These are phyloP conservation scores for Aspergillus biplanus DNA, from an alignment of 495 filamentous ascomycete genomes.

Conservation along the genomic window DNA sequence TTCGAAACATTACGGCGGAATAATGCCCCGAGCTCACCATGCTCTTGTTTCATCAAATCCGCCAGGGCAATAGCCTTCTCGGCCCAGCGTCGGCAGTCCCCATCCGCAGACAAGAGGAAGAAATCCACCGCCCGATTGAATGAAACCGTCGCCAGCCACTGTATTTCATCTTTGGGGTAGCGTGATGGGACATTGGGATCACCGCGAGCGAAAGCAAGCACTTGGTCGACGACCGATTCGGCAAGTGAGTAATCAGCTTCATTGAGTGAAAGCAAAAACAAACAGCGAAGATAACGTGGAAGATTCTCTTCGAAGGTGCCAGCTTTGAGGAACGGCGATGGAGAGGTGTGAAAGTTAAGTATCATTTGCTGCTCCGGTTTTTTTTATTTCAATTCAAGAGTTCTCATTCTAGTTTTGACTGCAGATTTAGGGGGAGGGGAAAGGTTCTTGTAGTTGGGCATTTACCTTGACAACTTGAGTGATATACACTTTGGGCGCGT, in stretches of 20 bases:
- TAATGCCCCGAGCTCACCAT: slow-evolving; percentile 48
- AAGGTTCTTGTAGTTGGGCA: neutral
- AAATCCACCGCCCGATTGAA: slow-evolving; percentile 82
- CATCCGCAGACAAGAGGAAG: slow-evolving; percentile 60
- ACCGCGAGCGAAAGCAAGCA: slow-evolving; percentile 51
- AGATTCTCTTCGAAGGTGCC: slow-evolving; percentile 43
- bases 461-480: slow-evolving; percentile 36
- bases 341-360: slow-evolving; percentile 21
- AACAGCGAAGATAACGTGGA: slow-evolving; percentile 71
- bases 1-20: slow-evolving; percentile 58
- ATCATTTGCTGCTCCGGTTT: slow-evolving; percentile 21
- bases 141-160: slow-evolving; percentile 72
- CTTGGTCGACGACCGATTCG: slow-evolving; percentile 49
- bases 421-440: neutral
- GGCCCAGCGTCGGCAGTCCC: slow-evolving; percentile 65
- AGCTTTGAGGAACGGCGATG: slow-evolving; percentile 14
- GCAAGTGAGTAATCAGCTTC: slow-evolving; percentile 25
- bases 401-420: too few relatives aligned
- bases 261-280: slow-evolving; percentile 67
- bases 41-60: slow-evolving; percentile 49
- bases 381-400: too few relatives aligned
- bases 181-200: slow-evolving; percentile 19
- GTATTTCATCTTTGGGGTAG: slow-evolving; percentile 73
- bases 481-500: slow-evolving; percentile 48
- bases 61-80: slow-evolving; percentile 67